Conservation (phyloP, 164 flowering plant species). For the Sextonia rubra region DNA sequence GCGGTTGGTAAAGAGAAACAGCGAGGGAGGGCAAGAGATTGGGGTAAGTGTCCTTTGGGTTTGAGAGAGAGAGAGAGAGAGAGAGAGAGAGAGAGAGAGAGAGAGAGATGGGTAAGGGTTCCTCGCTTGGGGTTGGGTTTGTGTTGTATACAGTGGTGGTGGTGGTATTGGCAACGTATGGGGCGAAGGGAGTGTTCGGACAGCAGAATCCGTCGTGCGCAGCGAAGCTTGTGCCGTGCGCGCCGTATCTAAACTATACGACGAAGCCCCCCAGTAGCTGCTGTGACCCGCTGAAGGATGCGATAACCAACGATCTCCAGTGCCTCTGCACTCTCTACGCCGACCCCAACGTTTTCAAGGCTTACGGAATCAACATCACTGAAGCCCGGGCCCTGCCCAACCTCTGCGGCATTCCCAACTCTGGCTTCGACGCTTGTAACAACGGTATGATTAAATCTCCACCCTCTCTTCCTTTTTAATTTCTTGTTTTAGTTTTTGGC, state of each 20-base stretch:
- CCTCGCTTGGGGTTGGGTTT: neutral
- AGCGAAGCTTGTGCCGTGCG: slow-evolving; percentile 35
- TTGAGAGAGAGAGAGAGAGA: neutral
- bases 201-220: slow-evolving; percentile 42
- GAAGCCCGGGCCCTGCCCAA: slow-evolving; percentile 38
- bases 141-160: neutral
- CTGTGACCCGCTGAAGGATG: slow-evolving; percentile 39
- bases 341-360: slow-evolving; percentile 20
- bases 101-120: neutral
- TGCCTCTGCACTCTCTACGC: slow-evolving; percentile 60
- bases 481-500: neutral
- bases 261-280: slow-evolving; percentile 37
- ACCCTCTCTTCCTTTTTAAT: neutral
- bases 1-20: neutral
- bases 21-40: neutral
- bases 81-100: too few species aligned
- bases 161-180: neutral
- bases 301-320: slow-evolving; percentile 27
- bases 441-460: slow-evolving; percentile 8
- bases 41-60: neutral
- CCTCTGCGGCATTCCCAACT: slow-evolving; percentile 29
- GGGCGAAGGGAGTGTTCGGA: slow-evolving; percentile 9
- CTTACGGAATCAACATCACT: slow-evolving; percentile 30
- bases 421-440: slow-evolving; percentile 20
- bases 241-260: slow-evolving; percentile 32